Evolutionary conservation across 805 yeast species (phyloP).

Genomic region (Starmerella floricola): DNA sequence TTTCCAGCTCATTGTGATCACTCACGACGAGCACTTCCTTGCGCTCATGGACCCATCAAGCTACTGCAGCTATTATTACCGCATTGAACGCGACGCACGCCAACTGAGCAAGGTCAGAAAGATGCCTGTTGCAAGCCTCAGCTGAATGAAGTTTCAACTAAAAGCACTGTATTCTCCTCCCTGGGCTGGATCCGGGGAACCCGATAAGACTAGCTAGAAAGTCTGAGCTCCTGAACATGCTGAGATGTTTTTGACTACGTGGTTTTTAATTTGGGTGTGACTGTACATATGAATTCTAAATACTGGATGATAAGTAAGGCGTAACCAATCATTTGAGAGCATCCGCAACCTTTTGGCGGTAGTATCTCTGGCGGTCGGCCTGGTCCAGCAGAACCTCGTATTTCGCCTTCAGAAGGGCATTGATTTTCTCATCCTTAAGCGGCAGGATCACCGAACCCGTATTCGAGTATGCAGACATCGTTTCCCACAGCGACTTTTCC

Average conservation of each 20-base stretch:
- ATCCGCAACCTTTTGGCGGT: conserved; percentile 47
- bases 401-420: conserved; percentile 52
- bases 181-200: too few relatives aligned
- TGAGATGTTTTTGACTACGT: too few relatives aligned
- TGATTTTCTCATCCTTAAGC: conserved; percentile 43
- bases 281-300: too few relatives aligned
- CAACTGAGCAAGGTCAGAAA: conserved; percentile 67
- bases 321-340: conserved; percentile 13
- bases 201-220: too few relatives aligned
- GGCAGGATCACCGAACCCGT: conserved; percentile 74
- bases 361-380: conserved; percentile 67
- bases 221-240: too few relatives aligned
- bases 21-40: conserved; percentile 90
- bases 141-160: not conserved
- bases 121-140: conserved; percentile 25
- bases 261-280: too few relatives aligned
- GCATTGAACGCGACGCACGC: conserved; percentile 65
- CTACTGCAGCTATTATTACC: conserved; percentile 77
- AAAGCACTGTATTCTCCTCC: not conserved
- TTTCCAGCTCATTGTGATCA: conserved; percentile 88
- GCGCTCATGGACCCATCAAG: conserved; percentile 72
- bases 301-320: too few relatives aligned
- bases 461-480: conserved; percentile 75
- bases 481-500: conserved; percentile 52
- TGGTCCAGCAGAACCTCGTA: conserved; percentile 80